Evolutionary conservation across 371 early-diverging fungal species (phyloP), one percentile per base, ranked within the genome.

Genomic region (Dichotomocladium elegans): DNA sequence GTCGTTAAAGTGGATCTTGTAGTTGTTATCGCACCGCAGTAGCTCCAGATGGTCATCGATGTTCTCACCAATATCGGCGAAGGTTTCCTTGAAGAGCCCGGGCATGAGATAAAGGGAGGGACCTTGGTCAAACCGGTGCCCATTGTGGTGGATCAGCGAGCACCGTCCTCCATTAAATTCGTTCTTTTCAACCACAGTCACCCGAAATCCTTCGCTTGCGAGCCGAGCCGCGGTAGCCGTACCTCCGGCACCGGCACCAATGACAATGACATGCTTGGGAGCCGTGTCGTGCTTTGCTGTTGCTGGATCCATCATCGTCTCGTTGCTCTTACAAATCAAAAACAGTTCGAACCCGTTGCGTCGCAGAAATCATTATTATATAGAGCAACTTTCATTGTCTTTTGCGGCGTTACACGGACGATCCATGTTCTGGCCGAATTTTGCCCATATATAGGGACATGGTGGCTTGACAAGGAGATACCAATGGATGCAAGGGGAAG

Each of bases 31-130:
- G 55, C 83, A 82, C 6, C 74, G 68, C 1, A 79, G 41, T 3
- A 85, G 61, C 5, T 82, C 70, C 28, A 85, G 10, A 41, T 79
- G 78, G 34, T 77, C 79, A 37, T 63, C 51, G 27, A 85, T 55
- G 7, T 60, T 50, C 48, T 78, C 80, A 37, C 74, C 86, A 31
- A 85, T 41, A 35, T 83, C 86, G n/a, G 59, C 64, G 61, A 80
- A 85, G 0, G 72, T 62, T 12, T 80, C 78, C 46, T 79, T 60
- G 55, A 83, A 85, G 0, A 77, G 58, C 26, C 77, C 64, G 8
- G 83, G 83, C 83, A 85, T 83, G 26, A 85, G 51, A 27, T 76
- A 82, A 3, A 85, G 64, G 17, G 83, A 83, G 0, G 86, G 86
- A 0, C 86, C 86, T 64, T 81, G 81, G 59, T 85, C 86, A 52